Base-by-base conservation (phyloP, 2,329 filamentous ascomycete genomes). In the Fusarium secorum region DNA sequence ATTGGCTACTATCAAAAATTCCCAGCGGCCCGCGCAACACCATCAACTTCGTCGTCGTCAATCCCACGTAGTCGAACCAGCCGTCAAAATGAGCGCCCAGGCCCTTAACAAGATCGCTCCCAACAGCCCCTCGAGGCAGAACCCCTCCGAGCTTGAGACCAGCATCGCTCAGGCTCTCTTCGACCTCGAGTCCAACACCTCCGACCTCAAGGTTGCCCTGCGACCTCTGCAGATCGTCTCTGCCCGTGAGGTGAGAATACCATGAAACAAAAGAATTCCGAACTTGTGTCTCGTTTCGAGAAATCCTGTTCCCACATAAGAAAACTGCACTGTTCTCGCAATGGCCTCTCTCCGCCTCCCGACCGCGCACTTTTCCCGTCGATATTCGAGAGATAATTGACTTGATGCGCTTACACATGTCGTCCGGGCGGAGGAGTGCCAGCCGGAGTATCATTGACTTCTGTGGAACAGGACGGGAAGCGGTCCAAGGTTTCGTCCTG, bases 181-280 rank as follows among this genome's bases (percentile, higher is more conserved):
- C 89, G 96, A 99, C 83, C 93, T 99, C 86, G 96, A 99, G 94
- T 95, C 91, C 88, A 98, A 98, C 91, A 97, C 96, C 83, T 89
- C 94, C 84, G 96, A 99, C 87, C 93, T 99, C 87, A 97, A 95
- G 93, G 90, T 90, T 82, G 92, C 94, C 79, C 92, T 99, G 83
- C 92, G 96, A 83, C 96, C 96, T 85, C 91, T 99, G 86, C 96
- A 99, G 90, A 95, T 99, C 86, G 93, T 97, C 85, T 97, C 93
- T 87, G 96, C 96, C 84, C 94, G 95, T 86, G 96, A 99, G 95
- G 96, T 99, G 92, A 94, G 94, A 91, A 83, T 61, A 74, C 75
- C 80, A 38, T 73, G 77, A 79, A 36, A n/a, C n/a, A n/a, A n/a
- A 17, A 20, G 36, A 35, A 35, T 49, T 32, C n/a, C 44, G 51